Percentiles rank a stretch among this genome's conserved stretches.
These are phyloP conservation scores for Mollisia scopiformis DNA, from an alignment of 2,329 filamentous ascomycete species.

Conservation along the genomic window DNA sequence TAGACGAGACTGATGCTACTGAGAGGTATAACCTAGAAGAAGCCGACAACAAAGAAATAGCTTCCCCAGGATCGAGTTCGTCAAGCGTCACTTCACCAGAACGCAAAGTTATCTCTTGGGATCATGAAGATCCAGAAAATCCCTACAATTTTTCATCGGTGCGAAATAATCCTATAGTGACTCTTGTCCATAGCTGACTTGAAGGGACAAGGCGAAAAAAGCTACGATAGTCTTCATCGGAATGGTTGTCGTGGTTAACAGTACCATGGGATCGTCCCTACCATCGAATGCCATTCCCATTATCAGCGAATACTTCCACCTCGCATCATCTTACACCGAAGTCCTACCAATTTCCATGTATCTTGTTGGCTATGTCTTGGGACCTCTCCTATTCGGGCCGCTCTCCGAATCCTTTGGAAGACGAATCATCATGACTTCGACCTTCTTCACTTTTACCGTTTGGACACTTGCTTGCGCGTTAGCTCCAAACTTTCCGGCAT, in stretches of 20 bases:
- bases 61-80: slow-evolving; percentile 29
- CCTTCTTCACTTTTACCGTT: slow-evolving; percentile 70
- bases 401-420: slow-evolving; percentile 68
- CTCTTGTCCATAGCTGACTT: neutral
- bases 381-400: slow-evolving; percentile 64
- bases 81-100: slow-evolving; percentile 19
- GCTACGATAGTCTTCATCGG: slow-evolving; percentile 54
- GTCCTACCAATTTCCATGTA: slow-evolving; percentile 65
- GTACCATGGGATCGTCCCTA: slow-evolving; percentile 66
- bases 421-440: slow-evolving; percentile 60
- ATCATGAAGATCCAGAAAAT: slow-evolving; percentile 34
- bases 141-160: slow-evolving; percentile 36
- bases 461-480: slow-evolving; percentile 67
- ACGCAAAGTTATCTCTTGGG: slow-evolving; percentile 33
- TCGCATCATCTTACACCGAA: slow-evolving; percentile 45
- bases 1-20: slow-evolving; percentile 46
- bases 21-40: slow-evolving; percentile 46
- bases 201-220: slow-evolving; percentile 51
- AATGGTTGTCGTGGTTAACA: slow-evolving; percentile 66
- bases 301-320: slow-evolving; percentile 59
- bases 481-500: slow-evolving; percentile 60
- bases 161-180: neutral
- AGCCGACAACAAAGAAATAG: slow-evolving; percentile 39
- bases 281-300: slow-evolving; percentile 64
- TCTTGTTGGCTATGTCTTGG: slow-evolving; percentile 62